These are phyloP conservation scores for Pulveroboletus sp. DNA, from an alignment of 768 basidiomycete species.

Conservation along the genomic window DNA sequence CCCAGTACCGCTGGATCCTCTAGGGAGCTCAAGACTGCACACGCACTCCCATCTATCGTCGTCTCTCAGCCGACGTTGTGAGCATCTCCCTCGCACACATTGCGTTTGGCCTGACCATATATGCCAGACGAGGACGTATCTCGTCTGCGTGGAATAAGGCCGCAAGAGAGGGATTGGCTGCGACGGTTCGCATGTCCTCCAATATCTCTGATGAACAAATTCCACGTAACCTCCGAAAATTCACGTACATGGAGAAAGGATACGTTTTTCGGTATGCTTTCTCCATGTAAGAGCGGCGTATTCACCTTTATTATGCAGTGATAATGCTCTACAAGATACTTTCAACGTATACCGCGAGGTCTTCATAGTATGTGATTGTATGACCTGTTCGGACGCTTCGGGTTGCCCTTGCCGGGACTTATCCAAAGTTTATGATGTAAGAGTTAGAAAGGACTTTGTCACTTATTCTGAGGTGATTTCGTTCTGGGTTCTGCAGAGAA, in stretches of 20 bases:
- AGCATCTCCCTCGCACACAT: neutral
- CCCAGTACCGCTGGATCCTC: conserved; percentile 15
- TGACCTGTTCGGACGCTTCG: conserved; percentile 29
- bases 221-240: conserved; percentile 39
- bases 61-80: conserved; percentile 22
- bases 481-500: neutral
- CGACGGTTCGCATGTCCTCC: conserved; percentile 31
- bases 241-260: conserved; percentile 49
- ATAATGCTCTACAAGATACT: conserved; percentile 9
- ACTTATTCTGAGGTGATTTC: conserved; percentile 41
- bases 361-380: conserved; percentile 45
- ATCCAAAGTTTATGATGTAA: conserved; percentile 35
- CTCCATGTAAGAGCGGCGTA: neutral
- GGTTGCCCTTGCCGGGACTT: conserved; percentile 46
- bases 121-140: conserved; percentile 22
- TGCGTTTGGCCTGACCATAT: conserved; percentile 1
- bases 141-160: conserved; percentile 30
- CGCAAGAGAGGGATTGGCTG: conserved; percentile 25
- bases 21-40: neutral
- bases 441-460: conserved; percentile 24
- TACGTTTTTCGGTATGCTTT: conserved; percentile 44
- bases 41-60: conserved; percentile 14
- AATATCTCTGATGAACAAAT: conserved; percentile 34
- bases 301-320: conserved; percentile 14
- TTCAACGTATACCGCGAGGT: conserved; percentile 29